Evolutionary conservation across 768 basidiomycete genomes (phyloP), one percentile per base, ranked within the genome.

Genomic region (Tephrocybe rancida): DNA sequence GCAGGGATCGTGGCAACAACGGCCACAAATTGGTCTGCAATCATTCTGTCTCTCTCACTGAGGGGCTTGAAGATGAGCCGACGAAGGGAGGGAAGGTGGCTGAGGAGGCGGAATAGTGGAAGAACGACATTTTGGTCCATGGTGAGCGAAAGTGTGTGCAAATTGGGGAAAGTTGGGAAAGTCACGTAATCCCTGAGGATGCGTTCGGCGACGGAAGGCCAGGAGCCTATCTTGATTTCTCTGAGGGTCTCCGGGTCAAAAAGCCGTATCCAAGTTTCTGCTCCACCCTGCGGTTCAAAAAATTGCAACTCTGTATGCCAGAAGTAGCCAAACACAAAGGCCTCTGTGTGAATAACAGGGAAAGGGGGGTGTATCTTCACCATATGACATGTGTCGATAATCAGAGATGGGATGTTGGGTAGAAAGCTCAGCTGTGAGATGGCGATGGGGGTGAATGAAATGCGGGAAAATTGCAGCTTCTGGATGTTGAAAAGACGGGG

Each of bases 351-450:
- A 13, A 35, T 43, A n/a, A 38, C 19, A 21, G 41, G 47, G 3
- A 27, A 5, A 22, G 47, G 22, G 5, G 16, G 5, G 14, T 1
- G 3, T 18, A 14, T 24, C 3, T 11, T 9, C 18, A 25, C 14
- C 25, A 48, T 5, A 10, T 30, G 9, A 21, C 53, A 55, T 9
- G 46, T 25, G 19, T 2, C 11, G 34, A 55, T 2, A 42, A 13
- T 26, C 5, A 55, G n/a, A 19, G 29, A 14, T 16, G 21, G 16
- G 5, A 55, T 34, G 29, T 16, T 21, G 19, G 47, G 41, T 13
- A 55, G n/a, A 5, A 44, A 21, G 18, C 41, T 19, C 9, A 55
- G 53, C 3, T 44, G 39, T 4, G 48, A 49, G 24, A 55, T 16
- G 7, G 47, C 30, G 13, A 16, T 8, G 44, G 3, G n/a, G 22